Evolutionary conservation across 148 eudicot species (phyloP).

Genomic region (Camellia japonica): DNA sequence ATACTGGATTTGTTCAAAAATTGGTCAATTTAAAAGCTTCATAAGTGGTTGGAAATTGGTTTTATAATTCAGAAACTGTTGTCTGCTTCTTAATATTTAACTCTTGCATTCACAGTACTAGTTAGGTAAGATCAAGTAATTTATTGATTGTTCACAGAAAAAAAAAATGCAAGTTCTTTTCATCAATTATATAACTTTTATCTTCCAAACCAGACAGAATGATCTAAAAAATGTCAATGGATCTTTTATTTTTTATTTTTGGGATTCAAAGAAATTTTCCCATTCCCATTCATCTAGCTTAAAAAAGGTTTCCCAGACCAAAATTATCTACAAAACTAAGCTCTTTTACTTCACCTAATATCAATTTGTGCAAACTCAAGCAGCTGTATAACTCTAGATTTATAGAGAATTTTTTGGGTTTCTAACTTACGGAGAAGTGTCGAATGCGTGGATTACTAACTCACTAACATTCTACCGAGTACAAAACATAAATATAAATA

Average conservation of each 20-base stretch:
- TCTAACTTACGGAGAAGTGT: too few relatives aligned
- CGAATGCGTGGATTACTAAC: too few relatives aligned
- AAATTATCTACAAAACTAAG: not conserved
- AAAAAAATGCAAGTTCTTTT: not conserved
- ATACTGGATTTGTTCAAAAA: not conserved
- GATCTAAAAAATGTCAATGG: not conserved
- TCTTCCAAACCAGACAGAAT: slow-evolving; percentile 12
- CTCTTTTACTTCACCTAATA: not conserved
- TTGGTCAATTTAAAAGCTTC: not conserved
- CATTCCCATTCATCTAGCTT: not conserved
- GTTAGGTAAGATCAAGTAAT: not conserved
- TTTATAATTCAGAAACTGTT: slow-evolving; percentile 5
- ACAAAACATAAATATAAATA: too few relatives aligned
- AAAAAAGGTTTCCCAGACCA: not conserved
- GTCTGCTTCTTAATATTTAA: not conserved
- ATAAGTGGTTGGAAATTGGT: not conserved
- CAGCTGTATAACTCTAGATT: too few relatives aligned
- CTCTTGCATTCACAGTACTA: not conserved
- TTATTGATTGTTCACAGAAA: slow-evolving; percentile 4
- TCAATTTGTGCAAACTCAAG: too few relatives aligned
- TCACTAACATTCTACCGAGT: too few relatives aligned
- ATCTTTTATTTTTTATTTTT: too few relatives aligned
- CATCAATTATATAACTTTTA: not conserved
- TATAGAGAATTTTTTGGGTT: too few relatives aligned
- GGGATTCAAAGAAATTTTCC: not conserved